These are phyloP conservation scores for Fusarium circinatum DNA, from an alignment of 2,329 filamentous ascomycete genomes.

Conservation along the genomic window DNA sequence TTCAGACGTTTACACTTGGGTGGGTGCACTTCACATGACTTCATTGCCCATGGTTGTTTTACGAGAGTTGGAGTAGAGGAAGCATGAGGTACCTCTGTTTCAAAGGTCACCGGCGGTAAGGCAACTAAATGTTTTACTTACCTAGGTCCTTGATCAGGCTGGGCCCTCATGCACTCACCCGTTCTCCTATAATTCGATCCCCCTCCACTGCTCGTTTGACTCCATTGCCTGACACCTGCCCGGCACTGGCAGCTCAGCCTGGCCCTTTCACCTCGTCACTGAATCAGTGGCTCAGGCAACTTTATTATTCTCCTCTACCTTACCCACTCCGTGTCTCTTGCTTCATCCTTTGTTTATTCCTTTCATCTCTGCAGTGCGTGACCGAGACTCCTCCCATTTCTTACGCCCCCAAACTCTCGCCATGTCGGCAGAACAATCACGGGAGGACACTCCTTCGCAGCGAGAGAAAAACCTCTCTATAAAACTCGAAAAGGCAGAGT, in stretches of 20 bases:
- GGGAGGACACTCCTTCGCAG: not conserved
- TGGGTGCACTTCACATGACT: slow-evolving; percentile 10
- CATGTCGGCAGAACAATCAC: slow-evolving; percentile 4
- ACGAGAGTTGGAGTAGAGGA: slow-evolving; percentile 1
- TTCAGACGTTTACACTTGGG: slow-evolving; percentile 31
- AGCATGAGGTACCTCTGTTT: not conserved
- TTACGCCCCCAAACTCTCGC: not conserved
- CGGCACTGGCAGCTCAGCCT: not conserved
- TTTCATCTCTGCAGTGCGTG: not conserved
- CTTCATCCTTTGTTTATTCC: not conserved
- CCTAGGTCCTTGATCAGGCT: not conserved
- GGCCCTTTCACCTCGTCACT: not conserved
- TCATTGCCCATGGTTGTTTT: slow-evolving; percentile 26
- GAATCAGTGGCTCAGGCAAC: not conserved
- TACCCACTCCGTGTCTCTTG: not conserved
- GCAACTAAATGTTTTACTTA: not conserved
- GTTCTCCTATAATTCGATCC: not conserved
- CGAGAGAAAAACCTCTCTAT: slow-evolving; percentile 11
- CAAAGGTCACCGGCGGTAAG: not conserved
- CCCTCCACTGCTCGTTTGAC: not conserved
- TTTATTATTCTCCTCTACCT: not conserved
- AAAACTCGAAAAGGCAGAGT: slow-evolving; percentile 10
- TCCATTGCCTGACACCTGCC: not conserved
- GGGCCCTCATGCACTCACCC: not conserved
- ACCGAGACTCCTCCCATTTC: not conserved